Percentiles rank a stretch among this genome's conserved stretches.
Conservation (phyloP, 2,329 filamentous ascomycete species). For the Alternaria panax region DNA sequence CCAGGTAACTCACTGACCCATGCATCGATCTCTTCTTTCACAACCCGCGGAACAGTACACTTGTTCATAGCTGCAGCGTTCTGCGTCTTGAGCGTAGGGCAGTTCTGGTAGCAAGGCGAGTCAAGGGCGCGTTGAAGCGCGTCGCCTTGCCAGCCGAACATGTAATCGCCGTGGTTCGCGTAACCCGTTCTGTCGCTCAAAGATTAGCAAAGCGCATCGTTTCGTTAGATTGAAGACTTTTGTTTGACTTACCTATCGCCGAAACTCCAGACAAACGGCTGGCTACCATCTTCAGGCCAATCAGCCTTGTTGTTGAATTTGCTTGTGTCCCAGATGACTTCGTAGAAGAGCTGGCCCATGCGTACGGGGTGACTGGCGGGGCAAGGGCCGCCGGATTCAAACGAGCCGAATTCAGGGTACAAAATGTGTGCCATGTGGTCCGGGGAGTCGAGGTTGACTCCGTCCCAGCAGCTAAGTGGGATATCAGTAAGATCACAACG, state of each 20-base stretch:
- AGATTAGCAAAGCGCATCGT: not conserved
- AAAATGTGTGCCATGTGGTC: slow-evolving; percentile 46
- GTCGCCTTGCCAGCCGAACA: slow-evolving; percentile 61
- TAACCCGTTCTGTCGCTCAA: slow-evolving; percentile 48
- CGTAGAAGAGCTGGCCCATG: slow-evolving; percentile 35
- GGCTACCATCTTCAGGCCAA: slow-evolving; percentile 42
- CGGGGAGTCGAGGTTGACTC: slow-evolving; percentile 31
- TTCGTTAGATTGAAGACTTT: too few relatives aligned
- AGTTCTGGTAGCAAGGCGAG: slow-evolving; percentile 47
- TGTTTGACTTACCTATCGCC: slow-evolving; percentile 49
- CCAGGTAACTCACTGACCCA: slow-evolving; percentile 30
- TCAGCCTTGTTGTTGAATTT: slow-evolving; percentile 39
- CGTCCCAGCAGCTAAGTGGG: slow-evolving; percentile 30
- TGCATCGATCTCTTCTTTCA: slow-evolving; percentile 58
- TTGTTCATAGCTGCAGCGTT: slow-evolving; percentile 56
- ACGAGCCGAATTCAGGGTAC: slow-evolving; percentile 33
- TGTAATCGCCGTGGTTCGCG: slow-evolving; percentile 62
- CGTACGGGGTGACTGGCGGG: slow-evolving; percentile 56
- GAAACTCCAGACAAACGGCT: slow-evolving; percentile 39
- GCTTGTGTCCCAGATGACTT: slow-evolving; percentile 46
- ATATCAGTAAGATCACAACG: not conserved
- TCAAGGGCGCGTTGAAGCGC: slow-evolving; percentile 53
- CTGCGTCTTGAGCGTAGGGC: slow-evolving; percentile 57
- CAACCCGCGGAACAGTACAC: slow-evolving; percentile 57
- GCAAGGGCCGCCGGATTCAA: slow-evolving; percentile 56